Percentiles rank a stretch among this genome's conserved stretches.
Evolutionary conservation across 148 eudicot species (phyloP).

Genomic region (Fagopyrum homotropicum): DNA sequence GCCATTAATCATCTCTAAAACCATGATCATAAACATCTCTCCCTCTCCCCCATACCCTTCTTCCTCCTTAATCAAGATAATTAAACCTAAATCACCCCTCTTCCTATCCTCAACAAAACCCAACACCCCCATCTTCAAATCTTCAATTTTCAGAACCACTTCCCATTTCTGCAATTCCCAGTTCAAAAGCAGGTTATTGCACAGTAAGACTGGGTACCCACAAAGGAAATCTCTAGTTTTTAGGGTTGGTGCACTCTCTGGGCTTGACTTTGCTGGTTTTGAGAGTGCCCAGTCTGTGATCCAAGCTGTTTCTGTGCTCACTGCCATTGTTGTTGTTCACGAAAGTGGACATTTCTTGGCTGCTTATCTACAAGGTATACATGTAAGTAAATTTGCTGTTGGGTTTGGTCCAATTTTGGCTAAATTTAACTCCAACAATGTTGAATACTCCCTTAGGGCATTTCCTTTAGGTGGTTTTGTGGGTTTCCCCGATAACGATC

Average conservation of each 20-base stretch:
- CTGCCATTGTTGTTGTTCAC: constrained; percentile 89
- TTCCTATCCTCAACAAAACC: constrained; percentile 24
- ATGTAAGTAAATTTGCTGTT: constrained; percentile 96
- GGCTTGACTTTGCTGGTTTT: constrained; percentile 55
- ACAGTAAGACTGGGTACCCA: constrained; percentile 12
- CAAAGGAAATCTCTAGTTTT: constrained; percentile 18
- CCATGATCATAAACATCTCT: constrained; percentile 46
- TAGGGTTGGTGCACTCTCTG: constrained; percentile 42
- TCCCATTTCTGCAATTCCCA: constrained; percentile 12
- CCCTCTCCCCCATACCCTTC: constrained; percentile 31
- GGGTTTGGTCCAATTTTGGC: constrained; percentile 98
- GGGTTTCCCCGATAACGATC: constrained; percentile 99
- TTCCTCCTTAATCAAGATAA: constrained; percentile 21
- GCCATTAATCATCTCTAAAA: constrained; percentile 8
- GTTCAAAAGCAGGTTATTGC: constrained; percentile 13
- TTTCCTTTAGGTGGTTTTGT: constrained; percentile 97
- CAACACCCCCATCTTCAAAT: constrained; percentile 34
- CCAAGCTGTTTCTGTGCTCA: constrained; percentile 66
- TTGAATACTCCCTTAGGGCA: constrained; percentile 90
- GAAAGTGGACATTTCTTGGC: constrained; percentile 97
- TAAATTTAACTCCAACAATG: constrained; percentile 82
- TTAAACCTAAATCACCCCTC: constrained; percentile 34
- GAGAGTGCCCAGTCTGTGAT: constrained; percentile 78
- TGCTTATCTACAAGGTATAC: constrained; percentile 89
- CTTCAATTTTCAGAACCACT: background rate